Percentiles rank a stretch among this genome's conserved stretches.
Evolutionary conservation across 257 asterid species (phyloP).

Genomic region (Salvia splendens): DNA sequence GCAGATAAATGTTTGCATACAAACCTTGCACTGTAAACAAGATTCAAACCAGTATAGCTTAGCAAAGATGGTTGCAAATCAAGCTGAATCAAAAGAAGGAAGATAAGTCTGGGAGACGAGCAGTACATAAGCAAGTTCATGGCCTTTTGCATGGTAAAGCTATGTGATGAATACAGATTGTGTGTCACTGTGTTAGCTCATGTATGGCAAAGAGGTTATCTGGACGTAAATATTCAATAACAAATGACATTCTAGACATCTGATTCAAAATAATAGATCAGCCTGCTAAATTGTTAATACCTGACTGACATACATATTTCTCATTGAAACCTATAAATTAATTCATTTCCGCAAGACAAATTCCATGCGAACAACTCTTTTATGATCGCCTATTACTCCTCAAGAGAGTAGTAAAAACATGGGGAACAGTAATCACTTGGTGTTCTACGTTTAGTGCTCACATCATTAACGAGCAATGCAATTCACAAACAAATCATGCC

Average conservation of each 20-base stretch:
- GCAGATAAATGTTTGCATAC: conserved; percentile 76
- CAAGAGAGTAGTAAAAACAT: not conserved
- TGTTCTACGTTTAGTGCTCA: not conserved
- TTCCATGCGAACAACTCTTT: not conserved
- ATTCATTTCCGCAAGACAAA: not conserved
- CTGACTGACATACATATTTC: not conserved
- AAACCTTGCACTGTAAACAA: conserved; percentile 57
- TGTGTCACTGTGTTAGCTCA: no score
- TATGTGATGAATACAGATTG: not conserved
- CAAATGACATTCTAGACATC: not conserved
- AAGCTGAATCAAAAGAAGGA: not conserved
- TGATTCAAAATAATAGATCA: not conserved
- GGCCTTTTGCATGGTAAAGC: no score
- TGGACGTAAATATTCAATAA: not conserved
- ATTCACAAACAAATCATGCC: not conserved
- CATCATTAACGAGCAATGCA: not conserved
- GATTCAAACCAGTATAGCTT: not conserved
- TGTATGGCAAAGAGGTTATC: not conserved
- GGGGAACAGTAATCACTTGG: not conserved
- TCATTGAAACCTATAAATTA: not conserved
- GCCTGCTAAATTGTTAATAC: not conserved
- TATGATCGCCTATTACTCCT: not conserved
- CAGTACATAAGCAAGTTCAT: not conserved
- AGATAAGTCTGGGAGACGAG: not conserved
- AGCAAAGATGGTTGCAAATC: not conserved